These are phyloP conservation scores for Fusarium sp. DNA, from an alignment of 2,329 filamentous ascomycete species.

Conservation along the genomic window DNA sequence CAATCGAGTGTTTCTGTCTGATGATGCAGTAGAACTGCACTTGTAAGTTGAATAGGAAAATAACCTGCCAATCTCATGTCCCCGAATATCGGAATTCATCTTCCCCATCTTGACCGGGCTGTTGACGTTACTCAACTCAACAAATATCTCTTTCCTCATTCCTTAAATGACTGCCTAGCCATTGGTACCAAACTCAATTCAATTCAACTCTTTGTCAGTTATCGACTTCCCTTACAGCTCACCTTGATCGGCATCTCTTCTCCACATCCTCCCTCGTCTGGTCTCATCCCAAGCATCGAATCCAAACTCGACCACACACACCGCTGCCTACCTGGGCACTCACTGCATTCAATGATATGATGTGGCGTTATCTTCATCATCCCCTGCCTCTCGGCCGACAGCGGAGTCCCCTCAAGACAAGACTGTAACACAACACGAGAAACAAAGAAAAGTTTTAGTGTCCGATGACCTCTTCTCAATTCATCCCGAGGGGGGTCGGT, in stretches of 20 bases:
- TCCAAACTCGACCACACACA: constrained; percentile 27
- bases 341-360: constrained; percentile 32
- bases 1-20: background rate
- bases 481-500: constrained; percentile 34
- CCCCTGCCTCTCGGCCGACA: constrained; percentile 11
- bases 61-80: background rate
- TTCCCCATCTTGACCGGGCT: constrained; percentile 10
- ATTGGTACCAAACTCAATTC: constrained; percentile 9
- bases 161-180: constrained; percentile 6
- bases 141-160: constrained; percentile 1
- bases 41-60: background rate
- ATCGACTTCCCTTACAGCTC: constrained; percentile 11
- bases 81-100: background rate
- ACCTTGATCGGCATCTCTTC: constrained; percentile 28
- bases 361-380: constrained; percentile 34
- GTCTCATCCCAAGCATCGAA: background rate
- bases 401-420: constrained; percentile 22
- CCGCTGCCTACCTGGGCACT: constrained; percentile 20
- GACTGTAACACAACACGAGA: constrained; percentile 12
- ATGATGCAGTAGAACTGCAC: background rate
- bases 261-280: constrained; percentile 18
- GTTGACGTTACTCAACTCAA: constrained; percentile 17
- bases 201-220: constrained; percentile 6
- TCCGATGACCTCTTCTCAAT: constrained; percentile 44
- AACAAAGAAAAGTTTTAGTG: constrained; percentile 28